Percentiles rank a stretch among this genome's conserved stretches.
Evolutionary conservation across 1,284 basidiomycete genomes (phyloP).

Genomic region (Marasmius tenuissimus): DNA sequence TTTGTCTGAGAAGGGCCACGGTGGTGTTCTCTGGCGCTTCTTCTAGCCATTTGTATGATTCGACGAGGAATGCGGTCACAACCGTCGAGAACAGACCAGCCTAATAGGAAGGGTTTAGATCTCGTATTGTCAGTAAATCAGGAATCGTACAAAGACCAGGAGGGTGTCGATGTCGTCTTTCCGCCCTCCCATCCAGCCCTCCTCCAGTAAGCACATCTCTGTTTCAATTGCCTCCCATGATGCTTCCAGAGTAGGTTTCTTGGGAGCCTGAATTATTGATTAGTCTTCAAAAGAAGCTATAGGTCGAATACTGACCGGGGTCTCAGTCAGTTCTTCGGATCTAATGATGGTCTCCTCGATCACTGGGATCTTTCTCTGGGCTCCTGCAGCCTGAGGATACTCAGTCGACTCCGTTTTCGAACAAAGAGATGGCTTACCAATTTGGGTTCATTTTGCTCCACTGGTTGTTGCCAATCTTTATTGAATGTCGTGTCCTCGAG

Average conservation of each 20-base stretch:
- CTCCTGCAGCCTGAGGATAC: too few relatives aligned
- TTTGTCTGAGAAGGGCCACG: background rate
- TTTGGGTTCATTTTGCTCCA: too few relatives aligned
- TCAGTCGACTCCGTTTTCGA: too few relatives aligned
- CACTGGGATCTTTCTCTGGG: too few relatives aligned
- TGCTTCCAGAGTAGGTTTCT: background rate
- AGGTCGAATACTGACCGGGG: too few relatives aligned
- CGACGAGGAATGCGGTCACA: constrained; percentile 1
- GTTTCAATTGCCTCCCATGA: background rate
- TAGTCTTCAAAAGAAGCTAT: too few relatives aligned
- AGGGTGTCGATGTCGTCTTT: constrained; percentile 1
- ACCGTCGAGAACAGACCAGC: constrained; percentile 2
- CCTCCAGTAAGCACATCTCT: background rate
- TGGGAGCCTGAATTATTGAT: too few relatives aligned
- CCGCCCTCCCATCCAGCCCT: background rate
- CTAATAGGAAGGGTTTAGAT: background rate
- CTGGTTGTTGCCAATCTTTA: too few relatives aligned
- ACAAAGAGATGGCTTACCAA: too few relatives aligned
- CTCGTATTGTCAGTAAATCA: background rate
- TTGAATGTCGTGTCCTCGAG: too few relatives aligned
- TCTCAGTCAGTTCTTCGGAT: too few relatives aligned
- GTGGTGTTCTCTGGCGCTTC: background rate
- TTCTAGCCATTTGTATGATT: constrained; percentile 4
- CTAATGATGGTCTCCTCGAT: too few relatives aligned
- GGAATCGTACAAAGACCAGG: background rate